Evolutionary conservation across 148 eudicot species (phyloP).

Genomic region (Rhododendron griersonianum): DNA sequence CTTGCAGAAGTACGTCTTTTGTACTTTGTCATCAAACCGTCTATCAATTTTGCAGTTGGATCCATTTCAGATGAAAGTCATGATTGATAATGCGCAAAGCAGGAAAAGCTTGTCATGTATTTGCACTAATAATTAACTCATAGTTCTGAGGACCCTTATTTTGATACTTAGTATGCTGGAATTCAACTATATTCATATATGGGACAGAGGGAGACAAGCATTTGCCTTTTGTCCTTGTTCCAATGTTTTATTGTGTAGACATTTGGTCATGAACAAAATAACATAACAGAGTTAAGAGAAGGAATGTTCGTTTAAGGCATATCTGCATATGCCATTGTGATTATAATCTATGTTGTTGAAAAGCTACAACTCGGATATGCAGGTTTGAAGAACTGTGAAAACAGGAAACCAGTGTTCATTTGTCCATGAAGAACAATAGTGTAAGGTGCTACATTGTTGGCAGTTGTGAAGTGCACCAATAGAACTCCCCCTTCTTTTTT

Average conservation of each 20-base stretch:
- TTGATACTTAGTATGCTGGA: neutral
- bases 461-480: neutral
- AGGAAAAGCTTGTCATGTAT: neutral
- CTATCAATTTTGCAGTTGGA: neutral
- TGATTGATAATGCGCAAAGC: neutral
- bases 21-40: neutral
- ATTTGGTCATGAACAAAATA: neutral
- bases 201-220: neutral
- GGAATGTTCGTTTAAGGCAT: neutral
- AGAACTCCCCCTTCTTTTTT: neutral
- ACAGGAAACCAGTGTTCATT: neutral
- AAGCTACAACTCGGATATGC: neutral
- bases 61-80: neutral
- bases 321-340: neutral
- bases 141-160: neutral
- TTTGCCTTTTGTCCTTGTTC: neutral
- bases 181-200: neutral
- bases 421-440: neutral
- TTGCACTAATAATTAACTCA: neutral
- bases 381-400: neutral
- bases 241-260: neutral
- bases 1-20: conserved; percentile 56
- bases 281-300: neutral
- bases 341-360: neutral
- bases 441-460: neutral